Base-by-base conservation (phyloP, 2,329 filamentous ascomycete genomes). In the Ampelomyces quisqualis region DNA sequence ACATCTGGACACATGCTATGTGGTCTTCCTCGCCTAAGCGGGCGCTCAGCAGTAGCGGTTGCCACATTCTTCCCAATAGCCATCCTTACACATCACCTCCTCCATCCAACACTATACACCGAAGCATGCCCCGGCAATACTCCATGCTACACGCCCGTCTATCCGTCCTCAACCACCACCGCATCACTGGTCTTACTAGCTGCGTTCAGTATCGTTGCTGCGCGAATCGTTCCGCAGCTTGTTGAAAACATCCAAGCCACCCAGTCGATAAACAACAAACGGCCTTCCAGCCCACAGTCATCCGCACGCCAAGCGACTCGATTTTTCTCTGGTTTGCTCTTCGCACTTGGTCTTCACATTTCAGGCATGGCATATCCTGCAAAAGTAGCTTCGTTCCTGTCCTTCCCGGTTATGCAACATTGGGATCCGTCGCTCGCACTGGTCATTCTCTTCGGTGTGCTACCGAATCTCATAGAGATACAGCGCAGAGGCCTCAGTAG, bases 1-100 rank as follows among this genome's bases (percentile, higher is more conserved):
- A 78, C 76, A 7, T 78, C 76, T 2, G 76, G 76, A 36, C 76
- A 79, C 51, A 77, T 79, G 73, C 71, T 79, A 21, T 78, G 76
- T 45, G 77, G 77, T 2, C 53, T 79, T 4, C 70, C 74, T 4
- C 70, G 75, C 27, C 64, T 76, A 18, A 77, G 72, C 10, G 64
- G 68, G n/a, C 71, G 75, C 33, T 78, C 76, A 10, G 46, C 74
- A 4, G 67, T 73, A 39, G 74, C 76, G 8, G 60, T 65, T n/a
- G 54, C 57, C 5, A 62, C 53, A 1, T 69, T 69, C 50, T 67
- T 68, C 29, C 59, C 60, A 2, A 33, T 51, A 2, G 65, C 65
- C 3, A 38, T 68, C 2, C 18, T 62, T 17, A 67, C 64, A 24
- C 63, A 64, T 41, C 64, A 68, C 39, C 46, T 77, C n/a, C 53